Percentiles rank a stretch among this genome's conserved stretches.
Conservation (phyloP, 768 basidiomycete genomes). For the Sporobolomyces phaffii region DNA sequence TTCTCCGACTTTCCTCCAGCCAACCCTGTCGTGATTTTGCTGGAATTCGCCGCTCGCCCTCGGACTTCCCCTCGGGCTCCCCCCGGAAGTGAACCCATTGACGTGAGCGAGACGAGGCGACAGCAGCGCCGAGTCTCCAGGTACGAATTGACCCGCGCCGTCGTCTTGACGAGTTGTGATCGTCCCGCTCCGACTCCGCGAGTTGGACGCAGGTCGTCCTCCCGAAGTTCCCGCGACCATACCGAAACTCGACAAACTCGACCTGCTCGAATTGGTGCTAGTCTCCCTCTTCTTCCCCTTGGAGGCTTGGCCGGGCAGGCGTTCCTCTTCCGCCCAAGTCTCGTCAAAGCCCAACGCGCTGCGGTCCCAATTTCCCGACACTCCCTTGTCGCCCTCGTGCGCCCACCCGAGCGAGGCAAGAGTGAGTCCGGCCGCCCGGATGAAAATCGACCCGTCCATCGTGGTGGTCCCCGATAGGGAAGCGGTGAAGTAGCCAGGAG, state of each 20-base stretch:
- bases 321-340: constrained; percentile 32
- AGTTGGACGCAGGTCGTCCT: background rate
- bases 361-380: constrained; percentile 33
- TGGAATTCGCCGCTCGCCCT: constrained; percentile 1
- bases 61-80: background rate
- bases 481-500: constrained; percentile 26
- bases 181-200: background rate
- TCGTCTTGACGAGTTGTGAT: constrained; percentile 2
- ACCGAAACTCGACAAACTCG: constrained; percentile 4
- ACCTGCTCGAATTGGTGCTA: background rate
- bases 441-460: constrained; percentile 42
- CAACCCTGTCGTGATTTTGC: background rate
- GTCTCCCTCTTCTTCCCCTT: constrained; percentile 26
- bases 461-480: constrained; percentile 25
- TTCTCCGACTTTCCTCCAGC: constrained; percentile 29
- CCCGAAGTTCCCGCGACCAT: background rate
- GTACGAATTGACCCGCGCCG: background rate
- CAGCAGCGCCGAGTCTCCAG: constrained; percentile 14
- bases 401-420: constrained; percentile 40
- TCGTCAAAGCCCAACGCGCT: constrained; percentile 36
- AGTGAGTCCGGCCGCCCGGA: constrained; percentile 37
- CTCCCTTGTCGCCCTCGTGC: constrained; percentile 34
- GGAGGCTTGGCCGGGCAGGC: constrained; percentile 14
- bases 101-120: constrained; percentile 13
- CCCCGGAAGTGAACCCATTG: background rate